phyloP scores from a whole-genome alignment of 2,329 filamentous ascomycete genomes.

The Xylaria hypoxylon region DNA sequence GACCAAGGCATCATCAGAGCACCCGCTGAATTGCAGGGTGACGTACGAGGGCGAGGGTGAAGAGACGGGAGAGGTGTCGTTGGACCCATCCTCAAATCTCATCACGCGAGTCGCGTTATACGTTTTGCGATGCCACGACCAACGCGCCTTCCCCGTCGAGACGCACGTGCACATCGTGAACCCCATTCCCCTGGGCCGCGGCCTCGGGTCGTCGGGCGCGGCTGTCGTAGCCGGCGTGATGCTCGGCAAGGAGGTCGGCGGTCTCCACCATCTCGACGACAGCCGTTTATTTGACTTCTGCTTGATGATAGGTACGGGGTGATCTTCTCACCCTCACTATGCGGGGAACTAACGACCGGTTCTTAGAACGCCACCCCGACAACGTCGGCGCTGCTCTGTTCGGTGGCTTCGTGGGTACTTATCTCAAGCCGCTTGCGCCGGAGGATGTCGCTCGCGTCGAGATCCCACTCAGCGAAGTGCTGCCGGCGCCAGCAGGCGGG shows the following conservation, averaged over 20 bases:
- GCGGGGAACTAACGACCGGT: conserved; percentile 1
- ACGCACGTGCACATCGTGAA: conserved; percentile 96
- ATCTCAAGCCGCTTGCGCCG: conserved; percentile 89
- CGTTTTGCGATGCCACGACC: conserved; percentile 90
- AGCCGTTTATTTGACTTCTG: conserved; percentile 94
- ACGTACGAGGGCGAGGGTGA: conserved; percentile 89
- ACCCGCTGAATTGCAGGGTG: conserved; percentile 85
- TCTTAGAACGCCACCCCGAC: conserved; percentile 83
- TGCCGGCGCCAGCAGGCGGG: conserved; percentile 89
- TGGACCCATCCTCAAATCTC: conserved; percentile 88
- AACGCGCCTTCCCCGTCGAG: conserved; percentile 83
- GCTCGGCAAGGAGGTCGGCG: conserved; percentile 88
- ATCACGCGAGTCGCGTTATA: conserved; percentile 95
- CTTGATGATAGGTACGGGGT: conserved; percentile 83
- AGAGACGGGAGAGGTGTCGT: conserved; percentile 77
- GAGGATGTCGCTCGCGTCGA: conserved; percentile 91
- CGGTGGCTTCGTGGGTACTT: conserved; percentile 96
- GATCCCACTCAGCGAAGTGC: conserved; percentile 92
- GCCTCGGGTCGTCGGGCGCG: conserved; percentile 93
- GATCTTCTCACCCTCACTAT: not conserved
- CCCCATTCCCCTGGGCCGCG: conserved; percentile 91
- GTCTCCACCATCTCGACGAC: conserved; percentile 77
- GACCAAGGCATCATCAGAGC: conserved; percentile 62
- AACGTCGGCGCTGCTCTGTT: conserved; percentile 96
- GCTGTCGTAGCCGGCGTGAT: conserved; percentile 96